Evolutionary conservation across 2,329 filamentous ascomycete genomes (phyloP).

Genomic region (Curvularia verruculosa): DNA sequence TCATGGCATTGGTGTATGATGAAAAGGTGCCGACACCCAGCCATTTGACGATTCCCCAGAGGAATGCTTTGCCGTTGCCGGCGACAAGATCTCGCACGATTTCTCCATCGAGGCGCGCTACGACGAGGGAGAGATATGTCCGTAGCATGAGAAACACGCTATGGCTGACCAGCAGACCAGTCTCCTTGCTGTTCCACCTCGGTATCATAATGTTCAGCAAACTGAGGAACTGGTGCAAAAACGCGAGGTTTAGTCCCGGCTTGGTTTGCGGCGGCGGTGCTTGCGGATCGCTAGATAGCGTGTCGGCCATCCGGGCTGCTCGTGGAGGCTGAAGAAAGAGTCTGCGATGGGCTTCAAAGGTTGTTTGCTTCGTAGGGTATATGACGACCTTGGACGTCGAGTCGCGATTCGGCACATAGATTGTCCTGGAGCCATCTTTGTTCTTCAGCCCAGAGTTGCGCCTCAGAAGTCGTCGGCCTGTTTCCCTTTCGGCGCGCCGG

Average conservation of each 20-base stretch:
- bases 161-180: conserved; percentile 86
- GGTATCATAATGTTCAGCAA: conserved; percentile 98
- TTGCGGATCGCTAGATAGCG: conserved; percentile 55
- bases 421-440: conserved; percentile 92
- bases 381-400: conserved; percentile 91
- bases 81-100: conserved; percentile 97
- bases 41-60: conserved; percentile 93
- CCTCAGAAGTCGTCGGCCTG: conserved; percentile 79
- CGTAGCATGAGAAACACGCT: conserved; percentile 86
- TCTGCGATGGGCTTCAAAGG: conserved; percentile 93
- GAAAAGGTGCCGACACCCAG: conserved; percentile 90
- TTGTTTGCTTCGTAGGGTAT: conserved; percentile 85
- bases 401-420: conserved; percentile 92
- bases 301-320: conserved; percentile 76
- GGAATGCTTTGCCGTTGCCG: conserved; percentile 85
- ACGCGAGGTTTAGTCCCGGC: conserved; percentile 91
- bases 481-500: conserved; percentile 77
- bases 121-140: conserved; percentile 91
- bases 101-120: conserved; percentile 91
- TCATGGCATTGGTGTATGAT: conserved; percentile 98
- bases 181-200: conserved; percentile 93
- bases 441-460: conserved; percentile 92
- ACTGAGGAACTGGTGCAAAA: conserved; percentile 94
- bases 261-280: conserved; percentile 91
- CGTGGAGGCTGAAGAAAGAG: conserved; percentile 91